Base-by-base conservation (phyloP, 169 alveolate genomes). In the Cryptosporidium canis region DNA sequence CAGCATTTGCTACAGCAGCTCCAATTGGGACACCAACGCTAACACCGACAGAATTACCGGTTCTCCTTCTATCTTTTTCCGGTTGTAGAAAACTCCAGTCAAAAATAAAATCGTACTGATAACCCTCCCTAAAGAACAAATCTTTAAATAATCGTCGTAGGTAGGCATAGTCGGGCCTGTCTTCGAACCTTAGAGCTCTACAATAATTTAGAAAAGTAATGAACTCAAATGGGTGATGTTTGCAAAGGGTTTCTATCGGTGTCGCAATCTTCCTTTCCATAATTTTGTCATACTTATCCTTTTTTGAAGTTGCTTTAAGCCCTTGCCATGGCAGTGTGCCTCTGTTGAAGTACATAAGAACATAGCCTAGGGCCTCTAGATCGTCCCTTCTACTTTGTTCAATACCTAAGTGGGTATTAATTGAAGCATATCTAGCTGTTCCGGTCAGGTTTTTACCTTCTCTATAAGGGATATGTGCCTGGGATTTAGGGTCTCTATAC, bases 241-340 rank as follows among this genome's bases (percentile, higher is more conserved):
- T 97, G 93, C 99, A 97, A 47, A 98, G 93, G 21, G 96, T 92
- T 87, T 98, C 99, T 27, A 97, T 96, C 18, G 99, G 98, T 27
- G 98, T 97, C 71, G 98, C 95, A 91, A 98, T 96, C 90, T 98
- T 98, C 90, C 97, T 96, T 93, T 98, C 99, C 99, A 98, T 97
- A 93, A 98, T 98, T 92, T 97, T 98, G 90, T 97, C 99, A 90
- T 98, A 98, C 92, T 97, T 98, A 92, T 98, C 99, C 92, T 96
- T 97, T 92, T 97, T 96, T 55, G 97, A 95, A 5, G 95, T 95
- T 58, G 99, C 99, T 87, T 96, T 95, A 47, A 95, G 93, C 29
- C 98, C 99, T 85, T 98, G 99, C 99, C 99, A 98, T 21, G 99
- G 99, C 29, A 98, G 96, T 65, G 97, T 93, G 41, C 99, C 99